Evolutionary conservation across 331 rosid genomes (phyloP), one percentile per base, ranked within the genome.

Genomic region (Malus hybrid): DNA sequence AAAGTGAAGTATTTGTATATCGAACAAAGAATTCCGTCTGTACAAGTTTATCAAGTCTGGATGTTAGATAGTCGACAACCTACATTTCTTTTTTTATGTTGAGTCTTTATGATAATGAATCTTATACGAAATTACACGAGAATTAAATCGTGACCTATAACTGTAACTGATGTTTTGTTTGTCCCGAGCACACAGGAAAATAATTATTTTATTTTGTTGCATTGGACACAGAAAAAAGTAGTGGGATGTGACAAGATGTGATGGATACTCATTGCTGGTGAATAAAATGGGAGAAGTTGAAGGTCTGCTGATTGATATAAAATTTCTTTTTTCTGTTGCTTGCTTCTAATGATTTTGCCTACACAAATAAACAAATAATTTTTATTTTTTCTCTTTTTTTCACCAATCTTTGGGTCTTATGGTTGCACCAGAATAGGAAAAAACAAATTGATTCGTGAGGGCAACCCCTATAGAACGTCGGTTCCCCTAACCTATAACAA

Each of bases 291-390:
- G 62, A 27, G 44, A 11, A 27, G 60, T 32, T 39, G 34, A n/a
- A 29, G 24, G 2, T n/a, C 20, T 61, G 76, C 20, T 52, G 76
- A 73, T 31, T 72, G 79, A 73, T 62, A 31, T 55, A 70, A 73
- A 68, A 62, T 15, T 48, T 50, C 13, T 62, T 33, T 46, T 56
- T 55, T 39, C 69, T 55, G 15, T 24, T 32, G 24, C 54, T 31
- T 39, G 46, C 72, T 48, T 62, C 78, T 50, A 65, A 44, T 75
- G 48, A 73, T 77, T 74, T 82, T 55, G 72, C 79, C 65, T 70
- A 28, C 52, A 27, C 20, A 52, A 32, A 31, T 10, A 46, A 66
- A 32, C 18, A 18, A 61, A 19, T 19, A 6, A 14, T 52, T 16
- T 55, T 71, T 14, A 7, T 1, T 9, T 63, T n/a, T 9, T 2